These are phyloP conservation scores for Cucumis sativus DNA, from an alignment of 306 rosid genomes.

Conservation along the genomic window DNA sequence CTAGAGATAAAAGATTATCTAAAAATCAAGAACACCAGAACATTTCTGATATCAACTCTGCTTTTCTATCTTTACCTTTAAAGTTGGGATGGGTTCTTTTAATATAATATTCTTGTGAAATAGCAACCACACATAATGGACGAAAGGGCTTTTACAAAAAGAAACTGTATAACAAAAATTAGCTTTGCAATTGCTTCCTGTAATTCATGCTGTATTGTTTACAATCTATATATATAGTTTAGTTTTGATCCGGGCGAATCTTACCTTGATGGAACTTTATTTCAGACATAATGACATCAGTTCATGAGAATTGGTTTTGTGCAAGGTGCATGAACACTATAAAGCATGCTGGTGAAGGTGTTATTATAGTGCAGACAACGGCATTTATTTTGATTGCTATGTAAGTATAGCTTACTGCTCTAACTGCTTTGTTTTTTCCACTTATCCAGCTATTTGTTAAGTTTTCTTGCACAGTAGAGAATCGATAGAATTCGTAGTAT, in stretches of 20 bases:
- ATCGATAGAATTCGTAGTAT: not conserved
- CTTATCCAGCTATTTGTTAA: not conserved
- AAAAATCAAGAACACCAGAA: not conserved
- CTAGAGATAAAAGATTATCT: not conserved
- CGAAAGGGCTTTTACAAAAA: not conserved
- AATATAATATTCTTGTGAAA: not conserved
- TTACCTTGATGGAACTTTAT: conserved; percentile 18
- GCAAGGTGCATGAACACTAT: conserved; percentile 94
- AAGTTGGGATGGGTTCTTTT: not conserved
- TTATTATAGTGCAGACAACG: conserved; percentile 63
- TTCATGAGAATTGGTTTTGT: conserved; percentile 81
- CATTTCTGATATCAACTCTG: not conserved
- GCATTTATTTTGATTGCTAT: conserved; percentile 68
- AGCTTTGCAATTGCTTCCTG: not conserved
- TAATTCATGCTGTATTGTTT: not conserved
- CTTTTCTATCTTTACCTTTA: conserved; percentile 3
- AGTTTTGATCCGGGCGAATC: not conserved
- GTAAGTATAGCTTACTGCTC: conserved; percentile 37
- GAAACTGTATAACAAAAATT: not conserved
- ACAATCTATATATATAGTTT: not conserved
- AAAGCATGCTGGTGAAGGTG: conserved; percentile 90
- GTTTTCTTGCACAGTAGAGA: not conserved
- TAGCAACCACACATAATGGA: not conserved
- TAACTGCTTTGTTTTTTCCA: not conserved
- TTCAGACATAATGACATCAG: conserved; percentile 76